Evolutionary conservation across 371 early-diverging fungal genomes (phyloP).

Genomic region (Rhizopus arrhizus): DNA sequence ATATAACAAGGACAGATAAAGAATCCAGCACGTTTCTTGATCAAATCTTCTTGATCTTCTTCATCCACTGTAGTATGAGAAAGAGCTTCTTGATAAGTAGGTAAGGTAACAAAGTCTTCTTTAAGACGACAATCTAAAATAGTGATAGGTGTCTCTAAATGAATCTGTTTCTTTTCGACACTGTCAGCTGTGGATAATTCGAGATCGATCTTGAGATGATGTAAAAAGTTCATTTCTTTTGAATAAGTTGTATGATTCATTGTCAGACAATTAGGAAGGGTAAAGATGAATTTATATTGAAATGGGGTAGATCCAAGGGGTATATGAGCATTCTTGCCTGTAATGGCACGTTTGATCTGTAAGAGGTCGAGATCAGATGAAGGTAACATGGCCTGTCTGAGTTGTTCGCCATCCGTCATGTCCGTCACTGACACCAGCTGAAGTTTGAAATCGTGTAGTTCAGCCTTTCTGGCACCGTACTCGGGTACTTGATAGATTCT

Average conservation of each 20-base stretch:
- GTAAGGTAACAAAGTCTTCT: constrained; percentile 44
- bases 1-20: constrained; percentile 51
- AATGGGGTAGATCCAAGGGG: constrained; percentile 39
- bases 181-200: constrained; percentile 25
- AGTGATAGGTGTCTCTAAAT: constrained; percentile 49
- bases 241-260: constrained; percentile 48
- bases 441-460: constrained; percentile 43
- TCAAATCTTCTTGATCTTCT: constrained; percentile 23
- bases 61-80: constrained; percentile 28
- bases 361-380: constrained; percentile 26
- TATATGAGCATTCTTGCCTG: constrained; percentile 50
- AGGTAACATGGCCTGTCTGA: constrained; percentile 27
- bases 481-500: constrained; percentile 50
- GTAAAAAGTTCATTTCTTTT: constrained; percentile 42
- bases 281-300: constrained; percentile 45
- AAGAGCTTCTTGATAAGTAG: constrained; percentile 46
- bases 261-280: constrained; percentile 46
- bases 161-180: constrained; percentile 25
- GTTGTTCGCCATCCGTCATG: constrained; percentile 25
- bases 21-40: constrained; percentile 29
- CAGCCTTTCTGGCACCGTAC: constrained; percentile 38
- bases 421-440: constrained; percentile 33
- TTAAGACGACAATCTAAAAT: constrained; percentile 52
- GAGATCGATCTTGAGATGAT: constrained; percentile 43
- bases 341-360: constrained; percentile 35